Evolutionary conservation across 176 grass and related monocot genomes (phyloP), one percentile per base, ranked within the genome.

Genomic region (Saccharum spontaneum): DNA sequence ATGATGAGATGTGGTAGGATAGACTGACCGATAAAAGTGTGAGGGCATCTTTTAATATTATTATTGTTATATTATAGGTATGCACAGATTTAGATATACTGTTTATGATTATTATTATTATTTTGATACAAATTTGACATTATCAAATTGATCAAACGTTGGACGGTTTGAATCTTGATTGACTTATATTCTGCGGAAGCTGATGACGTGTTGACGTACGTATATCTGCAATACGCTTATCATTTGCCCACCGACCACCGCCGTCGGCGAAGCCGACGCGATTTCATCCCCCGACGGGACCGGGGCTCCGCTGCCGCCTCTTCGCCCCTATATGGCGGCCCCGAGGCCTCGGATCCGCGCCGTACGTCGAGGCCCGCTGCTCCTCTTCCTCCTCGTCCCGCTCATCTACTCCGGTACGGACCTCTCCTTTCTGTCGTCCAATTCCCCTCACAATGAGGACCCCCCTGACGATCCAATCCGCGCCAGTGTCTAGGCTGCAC

Each of bases 391-490:
- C 60, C 79, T 98, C 26, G 59, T 40, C 20, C 81, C 84, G 37
- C 75, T 92, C 70, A 72, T 98, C 80, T 90, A 89, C 87, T 91
- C 89, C 31, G 84, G 97, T 98, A 64, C 34, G 74, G 28, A 17
- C 8, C 16, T 39, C n/a, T 78, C 68, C 22, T 73, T 46, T n/a
- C 39, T 50, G 23, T 28, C 71, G 44, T 18, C 41, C 50, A 5
- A 61, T 93, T 79, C 70, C 23, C 26, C 36, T 74, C 36, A 6
- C 61, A 79, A 39, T 62, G 20, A 5, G 40, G 41, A 6, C 26
- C 23, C 43, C 60, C 75, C 55, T 39, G 80, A 86, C 22, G 80
- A 75, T 91, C 75, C 39, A 36, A 88, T 55, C 86, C 82, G 52
- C 54, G 41, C 38, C 86, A 94, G 93, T 95, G 1, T 94, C 78